Evolutionary conservation across 2,329 filamentous ascomycete genomes (phyloP).

Genomic region (Trichoderma breve): DNA sequence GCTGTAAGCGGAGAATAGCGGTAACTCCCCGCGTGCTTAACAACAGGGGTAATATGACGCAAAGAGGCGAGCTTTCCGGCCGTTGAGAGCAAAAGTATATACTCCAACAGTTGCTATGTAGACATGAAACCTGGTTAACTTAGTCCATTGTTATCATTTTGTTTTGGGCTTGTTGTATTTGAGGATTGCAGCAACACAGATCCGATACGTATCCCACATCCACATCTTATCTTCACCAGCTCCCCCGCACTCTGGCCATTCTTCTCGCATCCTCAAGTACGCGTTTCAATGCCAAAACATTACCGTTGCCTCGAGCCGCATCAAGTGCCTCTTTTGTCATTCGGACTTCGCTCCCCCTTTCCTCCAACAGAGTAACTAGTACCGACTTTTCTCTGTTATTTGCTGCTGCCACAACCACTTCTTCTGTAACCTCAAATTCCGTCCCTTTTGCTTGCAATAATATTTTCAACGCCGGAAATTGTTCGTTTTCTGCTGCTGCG

Average conservation of each 20-base stretch:
- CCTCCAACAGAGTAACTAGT: neutral
- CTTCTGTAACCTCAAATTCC: neutral
- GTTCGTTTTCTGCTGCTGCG: neutral
- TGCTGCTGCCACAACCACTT: neutral
- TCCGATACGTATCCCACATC: too few relatives aligned
- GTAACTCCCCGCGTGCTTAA: neutral
- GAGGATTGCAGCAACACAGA: too few relatives aligned
- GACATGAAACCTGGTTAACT: neutral
- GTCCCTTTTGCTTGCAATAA: neutral
- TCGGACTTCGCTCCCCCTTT: neutral
- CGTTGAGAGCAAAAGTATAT: neutral
- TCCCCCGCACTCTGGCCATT: neutral
- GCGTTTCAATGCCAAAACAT: neutral
- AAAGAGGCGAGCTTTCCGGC: neutral
- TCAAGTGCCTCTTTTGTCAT: neutral
- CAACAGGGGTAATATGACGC: neutral
- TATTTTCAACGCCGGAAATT: neutral
- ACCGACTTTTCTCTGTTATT: neutral
- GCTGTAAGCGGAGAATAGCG: neutral
- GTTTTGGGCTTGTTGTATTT: too few relatives aligned
- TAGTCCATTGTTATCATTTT: neutral
- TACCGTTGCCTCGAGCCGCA: neutral
- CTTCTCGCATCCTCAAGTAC: neutral
- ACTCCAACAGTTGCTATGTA: neutral
- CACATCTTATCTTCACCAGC: neutral